A percentile compares a stretch with the other conserved stretches of the same genome.
These are phyloP conservation scores for Picochlorum sp. DNA, from an alignment of 139 green algal genomes.

Conservation along the genomic window DNA sequence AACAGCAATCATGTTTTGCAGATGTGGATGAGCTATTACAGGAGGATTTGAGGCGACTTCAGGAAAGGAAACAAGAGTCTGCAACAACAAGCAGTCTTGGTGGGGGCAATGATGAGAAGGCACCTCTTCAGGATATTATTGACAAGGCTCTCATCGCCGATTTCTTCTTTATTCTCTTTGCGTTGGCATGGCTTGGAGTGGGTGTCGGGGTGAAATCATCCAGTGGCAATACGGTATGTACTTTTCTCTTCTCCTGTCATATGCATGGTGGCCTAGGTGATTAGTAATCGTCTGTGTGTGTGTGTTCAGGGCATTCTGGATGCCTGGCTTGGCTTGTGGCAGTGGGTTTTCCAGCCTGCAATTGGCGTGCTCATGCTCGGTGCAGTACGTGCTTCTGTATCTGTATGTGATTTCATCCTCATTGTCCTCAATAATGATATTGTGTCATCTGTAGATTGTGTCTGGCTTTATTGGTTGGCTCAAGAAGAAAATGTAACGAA, in stretches of 20 bases:
- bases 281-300: neutral
- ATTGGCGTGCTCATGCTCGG: constrained; percentile 79
- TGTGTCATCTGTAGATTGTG: constrained; percentile 36
- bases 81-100: neutral
- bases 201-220: constrained; percentile 39
- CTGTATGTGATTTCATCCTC: too few species aligned
- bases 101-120: neutral
- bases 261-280: too few species aligned
- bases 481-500: constrained; percentile 15
- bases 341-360: constrained; percentile 71
- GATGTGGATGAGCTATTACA: constrained; percentile 50
- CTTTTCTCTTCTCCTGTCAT: too few species aligned
- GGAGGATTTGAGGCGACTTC: constrained; percentile 39
- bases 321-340: constrained; percentile 68
- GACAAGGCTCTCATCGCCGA: constrained; percentile 76
- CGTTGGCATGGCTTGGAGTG: constrained; percentile 57
- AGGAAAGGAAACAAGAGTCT: neutral
- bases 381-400: constrained; percentile 31
- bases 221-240: constrained; percentile 28
- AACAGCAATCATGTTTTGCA: neutral
- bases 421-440: too few species aligned
- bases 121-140: constrained; percentile 31
- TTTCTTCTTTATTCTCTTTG: constrained; percentile 75
- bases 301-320: constrained; percentile 36
- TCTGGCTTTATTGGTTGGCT: constrained; percentile 56